Conservation (phyloP, 2,329 filamentous ascomycete genomes). For the Talaromyces albobiverticillius region DNA sequence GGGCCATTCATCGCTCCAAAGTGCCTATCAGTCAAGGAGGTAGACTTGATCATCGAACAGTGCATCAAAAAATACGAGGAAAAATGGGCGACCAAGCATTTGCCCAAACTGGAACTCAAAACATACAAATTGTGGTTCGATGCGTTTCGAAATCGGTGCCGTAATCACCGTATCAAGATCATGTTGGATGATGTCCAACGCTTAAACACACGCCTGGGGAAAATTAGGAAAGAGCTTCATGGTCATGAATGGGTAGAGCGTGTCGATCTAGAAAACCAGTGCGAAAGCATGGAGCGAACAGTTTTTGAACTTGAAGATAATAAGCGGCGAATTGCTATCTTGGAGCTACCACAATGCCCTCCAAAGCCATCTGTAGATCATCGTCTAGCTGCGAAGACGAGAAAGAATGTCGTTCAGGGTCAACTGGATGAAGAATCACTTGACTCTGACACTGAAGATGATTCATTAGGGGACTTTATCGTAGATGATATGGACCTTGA, state of each 20-base stretch:
- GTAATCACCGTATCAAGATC: slow-evolving; percentile 42
- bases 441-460: slow-evolving; percentile 26
- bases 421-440: slow-evolving; percentile 33
- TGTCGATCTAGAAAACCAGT: slow-evolving; percentile 54
- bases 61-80: slow-evolving; percentile 51
- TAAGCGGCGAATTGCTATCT: slow-evolving; percentile 45
- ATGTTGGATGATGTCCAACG: slow-evolving; percentile 44
- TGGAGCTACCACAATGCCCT: slow-evolving; percentile 34
- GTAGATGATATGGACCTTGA: slow-evolving; percentile 20
- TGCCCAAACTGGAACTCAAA: slow-evolving; percentile 54
- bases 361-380: slow-evolving; percentile 22
- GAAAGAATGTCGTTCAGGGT: background rate
- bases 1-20: slow-evolving; percentile 15
- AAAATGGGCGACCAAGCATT: slow-evolving; percentile 59
- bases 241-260: slow-evolving; percentile 52
- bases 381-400: background rate
- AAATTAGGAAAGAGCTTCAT: slow-evolving; percentile 53
- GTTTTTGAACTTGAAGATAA: slow-evolving; percentile 55
- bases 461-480: slow-evolving; percentile 29
- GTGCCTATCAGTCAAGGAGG: slow-evolving; percentile 44
- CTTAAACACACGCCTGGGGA: slow-evolving; percentile 54
- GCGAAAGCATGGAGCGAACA: slow-evolving; percentile 60
- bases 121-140: slow-evolving; percentile 62
- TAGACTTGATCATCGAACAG: slow-evolving; percentile 54
- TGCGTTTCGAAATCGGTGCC: slow-evolving; percentile 40